Base-by-base conservation (phyloP, 2,329 filamentous ascomycete genomes). In the Aspergillus flavus region DNA sequence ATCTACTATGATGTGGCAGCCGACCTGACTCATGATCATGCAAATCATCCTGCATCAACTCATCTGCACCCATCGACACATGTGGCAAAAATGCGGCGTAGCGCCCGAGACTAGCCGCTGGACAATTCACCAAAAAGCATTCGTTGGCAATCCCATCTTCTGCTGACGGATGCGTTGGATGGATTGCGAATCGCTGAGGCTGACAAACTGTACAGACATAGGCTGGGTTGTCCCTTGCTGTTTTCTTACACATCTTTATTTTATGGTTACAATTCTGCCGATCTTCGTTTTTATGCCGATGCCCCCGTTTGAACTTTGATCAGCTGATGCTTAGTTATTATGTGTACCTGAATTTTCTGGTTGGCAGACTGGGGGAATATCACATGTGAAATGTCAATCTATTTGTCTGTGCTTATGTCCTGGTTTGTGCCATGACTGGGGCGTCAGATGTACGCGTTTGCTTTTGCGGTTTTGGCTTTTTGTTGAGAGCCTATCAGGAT, bases 41-140 rank as follows among this genome's bases (percentile, higher is more conserved):
- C 48, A 52, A 52, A 52, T 32, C 48, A 52, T 52, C 28, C 48
- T 52, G 28, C 48, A 52, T 52, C 34, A 32, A 26, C 45, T 7
- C 19, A 52, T 28, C 46, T 50, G 46, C 46, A n/a, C 46, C 16
- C n/a, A 32, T 52, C 48, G n/a, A 30, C 46, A 52, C 48, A 52
- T 52, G 48, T 32, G 48, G 48, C 46, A 28, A 50, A 28, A 50
- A 30, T 6, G 16, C 12, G 16, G 23, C 26, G 46, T 52, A 52
- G 28, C 28, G 56, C 41, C 41, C 55, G 55, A 57, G 48, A 48
- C 21, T 48, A 58, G 26, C 56, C 56, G 56, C 43, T 34, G 41
- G 56, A 58, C 56, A 58, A 36, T 48, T 58, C 56, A 58, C n/a
- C 56, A 26, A 58, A 9, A 23, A 28, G 16, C 7, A 30, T 52